Conservation (phyloP, 805 yeast genomes). For the Millerozyma acaciae region DNA sequence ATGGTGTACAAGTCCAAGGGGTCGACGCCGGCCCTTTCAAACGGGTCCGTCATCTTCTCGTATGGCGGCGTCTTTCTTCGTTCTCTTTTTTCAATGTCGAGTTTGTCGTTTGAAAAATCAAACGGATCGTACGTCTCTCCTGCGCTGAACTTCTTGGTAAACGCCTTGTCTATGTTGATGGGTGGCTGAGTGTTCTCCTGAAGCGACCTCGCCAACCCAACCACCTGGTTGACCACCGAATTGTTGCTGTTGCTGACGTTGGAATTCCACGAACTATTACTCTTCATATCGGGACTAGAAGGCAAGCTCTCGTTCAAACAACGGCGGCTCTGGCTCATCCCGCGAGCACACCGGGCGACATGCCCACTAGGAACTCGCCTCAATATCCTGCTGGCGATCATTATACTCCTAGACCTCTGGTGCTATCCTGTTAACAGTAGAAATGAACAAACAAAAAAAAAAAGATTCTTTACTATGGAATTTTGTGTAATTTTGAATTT, state of each 20-base stretch:
- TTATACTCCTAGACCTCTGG: not conserved
- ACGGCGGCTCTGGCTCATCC: not conserved
- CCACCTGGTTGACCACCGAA: conserved; percentile 27
- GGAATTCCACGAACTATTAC: conserved; percentile 25
- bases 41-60: conserved; percentile 25
- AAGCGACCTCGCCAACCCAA: conserved; percentile 31
- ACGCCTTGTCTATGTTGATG: conserved; percentile 24
- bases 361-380: too few species aligned
- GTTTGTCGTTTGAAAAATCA: conserved; percentile 64
- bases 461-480: not conserved
- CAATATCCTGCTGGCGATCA: conserved; percentile 2
- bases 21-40: conserved; percentile 51
- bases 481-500: conserved; percentile 4
- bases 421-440: not conserved
- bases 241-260: conserved; percentile 11
- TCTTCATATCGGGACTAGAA: conserved; percentile 31
- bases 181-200: conserved; percentile 32
- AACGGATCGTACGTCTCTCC: conserved; percentile 73
- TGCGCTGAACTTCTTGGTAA: conserved; percentile 45
- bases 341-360: not conserved
- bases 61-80: conserved; percentile 18
- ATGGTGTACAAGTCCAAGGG: conserved; percentile 70
- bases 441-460: not conserved
- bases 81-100: conserved; percentile 45
- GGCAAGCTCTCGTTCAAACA: conserved; percentile 15